phyloP scores from a whole-genome alignment of 1,284 basidiomycete species.

The Crepidotus sp. region DNA sequence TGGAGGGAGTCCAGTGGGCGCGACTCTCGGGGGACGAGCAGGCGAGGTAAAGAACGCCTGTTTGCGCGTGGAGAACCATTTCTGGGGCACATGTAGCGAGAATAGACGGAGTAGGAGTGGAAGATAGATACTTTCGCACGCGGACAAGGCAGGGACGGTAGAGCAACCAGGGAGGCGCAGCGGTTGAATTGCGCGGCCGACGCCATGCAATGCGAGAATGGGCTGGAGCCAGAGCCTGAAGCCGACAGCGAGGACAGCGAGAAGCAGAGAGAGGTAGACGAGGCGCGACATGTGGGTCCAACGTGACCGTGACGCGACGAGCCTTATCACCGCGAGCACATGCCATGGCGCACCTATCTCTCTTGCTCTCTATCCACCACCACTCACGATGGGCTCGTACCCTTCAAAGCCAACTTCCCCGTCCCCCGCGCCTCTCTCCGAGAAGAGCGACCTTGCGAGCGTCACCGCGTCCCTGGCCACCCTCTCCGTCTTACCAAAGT shows the following conservation, averaged over 20 bases:
- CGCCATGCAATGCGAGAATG: conserved; percentile 30
- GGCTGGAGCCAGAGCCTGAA: conserved; percentile 38
- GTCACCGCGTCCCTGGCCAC: conserved; percentile 23
- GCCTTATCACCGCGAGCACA: neutral
- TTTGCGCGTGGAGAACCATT: conserved; percentile 44
- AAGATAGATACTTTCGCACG: conserved; percentile 52
- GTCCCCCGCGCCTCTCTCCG: conserved; percentile 25
- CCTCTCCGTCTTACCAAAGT: conserved; percentile 25
- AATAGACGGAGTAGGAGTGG: neutral
- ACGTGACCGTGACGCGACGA: too few relatives aligned
- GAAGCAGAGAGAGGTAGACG: conserved; percentile 23
- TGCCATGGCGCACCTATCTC: conserved; percentile 1
- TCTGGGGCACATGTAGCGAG: conserved; percentile 29
- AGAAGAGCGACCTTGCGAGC: conserved; percentile 24
- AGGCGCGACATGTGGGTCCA: conserved; percentile 21
- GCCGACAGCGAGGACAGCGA: conserved; percentile 25
- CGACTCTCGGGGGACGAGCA: conserved; percentile 52
- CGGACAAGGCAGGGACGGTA: conserved; percentile 42
- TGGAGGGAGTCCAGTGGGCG: conserved; percentile 45
- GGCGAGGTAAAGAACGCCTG: conserved; percentile 59
- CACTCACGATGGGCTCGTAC: conserved; percentile 40
- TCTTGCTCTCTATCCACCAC: conserved; percentile 3
- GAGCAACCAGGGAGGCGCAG: conserved; percentile 42
- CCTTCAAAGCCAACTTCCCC: conserved; percentile 33
- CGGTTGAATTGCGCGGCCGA: conserved; percentile 35